Base-by-base conservation (phyloP, 495 filamentous ascomycete genomes). In the Neurospora hispaniola region DNA sequence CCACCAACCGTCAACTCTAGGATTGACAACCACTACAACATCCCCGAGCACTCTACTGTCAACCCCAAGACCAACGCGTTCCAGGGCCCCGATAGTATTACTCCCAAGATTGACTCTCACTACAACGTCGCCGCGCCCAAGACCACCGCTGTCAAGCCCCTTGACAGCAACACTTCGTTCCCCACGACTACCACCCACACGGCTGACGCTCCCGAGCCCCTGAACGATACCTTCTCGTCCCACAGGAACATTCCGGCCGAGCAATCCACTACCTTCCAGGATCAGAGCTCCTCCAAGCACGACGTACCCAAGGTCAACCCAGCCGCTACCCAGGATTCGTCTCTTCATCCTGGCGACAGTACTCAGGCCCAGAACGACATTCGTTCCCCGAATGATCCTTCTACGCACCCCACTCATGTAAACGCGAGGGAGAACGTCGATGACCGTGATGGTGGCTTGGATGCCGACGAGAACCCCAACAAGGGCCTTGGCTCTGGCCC, bases 401-500 rank as follows among this genome's bases (percentile, higher is more conserved):
- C 74, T 48, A 78, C 81, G 31, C 69, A 75, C 72, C 72, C 70
- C 70, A 43, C 43, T 46, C 27, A 68, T 40, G 42, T 18, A 46
- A 69, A 41, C 5, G 16, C 76, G 14, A 77, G 80, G 35, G 71
- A 79, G 42, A 77, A 83, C 71, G 77, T 80, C 42, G 73, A 78
- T 70, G 79, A 81, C n/a, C 76, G 73, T 16, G 76, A 75, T 3
- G 43, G 46, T 41, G 75, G 73, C 35, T 72, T 74, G 18, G 75
- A 81, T 66, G 71, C 70, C 8, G 74, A 73, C 73, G 75, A 81
- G 20, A 75, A 76, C 73, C 77, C 76, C n/a, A 79, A 77, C 73
- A 82, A 83, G 70, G 46, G 84, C n/a, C 77, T 81, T 4, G 83
- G 82, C 4, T 83, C 84, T 3, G 83, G 84, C 0, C 84, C 84